Evolutionary conservation across 768 basidiomycete species (phyloP), one percentile per base, ranked within the genome.

Genomic region (Favolaschia claudopus): DNA sequence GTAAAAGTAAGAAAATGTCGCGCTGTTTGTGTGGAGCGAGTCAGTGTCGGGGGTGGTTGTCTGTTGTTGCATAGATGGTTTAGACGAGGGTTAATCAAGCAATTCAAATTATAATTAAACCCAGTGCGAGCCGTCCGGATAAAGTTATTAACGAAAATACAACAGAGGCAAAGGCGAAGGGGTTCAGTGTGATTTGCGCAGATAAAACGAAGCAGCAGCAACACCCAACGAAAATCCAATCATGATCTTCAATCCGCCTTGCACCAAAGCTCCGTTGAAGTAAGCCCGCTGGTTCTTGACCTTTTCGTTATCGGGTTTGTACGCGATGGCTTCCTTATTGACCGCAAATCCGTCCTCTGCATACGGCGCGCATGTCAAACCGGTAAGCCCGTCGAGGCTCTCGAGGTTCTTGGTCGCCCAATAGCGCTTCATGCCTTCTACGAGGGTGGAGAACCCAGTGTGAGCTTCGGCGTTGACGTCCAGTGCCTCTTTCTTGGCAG

Each of bases 351-450:
- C 43, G 4, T 53, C 54, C 10, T 48, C 45, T 20, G 48, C 68
- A 72, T 12, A 57, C 33, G 63, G 63, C 8, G 78, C 82, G 5
- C 58, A 40, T 7, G 60, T 39, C 34, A 89, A 63, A 0, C 75
- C 86, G 0, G 85, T 82, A 7, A 89, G 76, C 9, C 86, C 86
- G 60, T 89, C 86, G 19, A 88, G 64, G 55, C 86, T 87, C 32
- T 63, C 69, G 7, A 72, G 33, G 62, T 90, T 90, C 46, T 78
- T 74, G 8, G 66, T 67, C 19, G 66, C 67, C 87, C 87, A 89
- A 74, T 85, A 89, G 3, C 75, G 67, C 64, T 78, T 82, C 64
- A 89, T 76, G 2, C 85, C 87, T 4, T 78, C 59, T 13, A 59
- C 28, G 25, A 53, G 36, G n/a, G 60, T 53, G 33, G 52, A 50